A percentile compares a stretch with the other conserved stretches of the same genome.
These are phyloP conservation scores for Aschersonia sp. DNA, from an alignment of 2,329 filamentous ascomycete genomes.

Conservation along the genomic window DNA sequence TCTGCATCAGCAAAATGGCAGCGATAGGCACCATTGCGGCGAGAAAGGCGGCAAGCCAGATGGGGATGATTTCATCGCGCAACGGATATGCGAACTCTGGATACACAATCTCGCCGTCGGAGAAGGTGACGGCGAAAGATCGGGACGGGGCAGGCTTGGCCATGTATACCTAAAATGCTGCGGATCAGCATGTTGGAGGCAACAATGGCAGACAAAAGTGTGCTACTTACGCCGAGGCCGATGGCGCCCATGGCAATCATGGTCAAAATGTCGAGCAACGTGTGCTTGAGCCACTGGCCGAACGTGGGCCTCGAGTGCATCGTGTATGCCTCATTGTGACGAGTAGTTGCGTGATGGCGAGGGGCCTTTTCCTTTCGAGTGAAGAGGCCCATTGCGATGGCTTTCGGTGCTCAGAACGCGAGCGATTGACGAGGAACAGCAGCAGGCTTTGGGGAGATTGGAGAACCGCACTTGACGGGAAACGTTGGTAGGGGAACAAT, in stretches of 20 bases:
- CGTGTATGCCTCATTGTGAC: constrained; percentile 14
- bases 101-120: constrained; percentile 52
- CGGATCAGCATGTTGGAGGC: background rate
- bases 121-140: constrained; percentile 48
- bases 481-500: too few relatives aligned
- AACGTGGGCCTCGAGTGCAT: constrained; percentile 43
- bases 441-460: too few relatives aligned
- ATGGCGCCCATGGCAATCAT: constrained; percentile 52
- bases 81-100: constrained; percentile 59
- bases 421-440: too few relatives aligned
- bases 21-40: constrained; percentile 50
- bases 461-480: too few relatives aligned
- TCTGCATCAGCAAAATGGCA: constrained; percentile 50
- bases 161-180: constrained; percentile 36
- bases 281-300: constrained; percentile 55
- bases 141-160: constrained; percentile 46
- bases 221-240: constrained; percentile 44
- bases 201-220: background rate
- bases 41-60: constrained; percentile 54
- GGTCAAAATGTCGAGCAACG: constrained; percentile 52
- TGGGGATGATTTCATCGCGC: constrained; percentile 56
- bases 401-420: background rate
- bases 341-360: background rate
- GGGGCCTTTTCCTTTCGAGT: background rate
- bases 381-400: constrained; percentile 1